A percentile compares a stretch with the other conserved stretches of the same genome.
Evolutionary conservation across 1,284 basidiomycete species (phyloP).

Genomic region (Pseudozyma sp.): DNA sequence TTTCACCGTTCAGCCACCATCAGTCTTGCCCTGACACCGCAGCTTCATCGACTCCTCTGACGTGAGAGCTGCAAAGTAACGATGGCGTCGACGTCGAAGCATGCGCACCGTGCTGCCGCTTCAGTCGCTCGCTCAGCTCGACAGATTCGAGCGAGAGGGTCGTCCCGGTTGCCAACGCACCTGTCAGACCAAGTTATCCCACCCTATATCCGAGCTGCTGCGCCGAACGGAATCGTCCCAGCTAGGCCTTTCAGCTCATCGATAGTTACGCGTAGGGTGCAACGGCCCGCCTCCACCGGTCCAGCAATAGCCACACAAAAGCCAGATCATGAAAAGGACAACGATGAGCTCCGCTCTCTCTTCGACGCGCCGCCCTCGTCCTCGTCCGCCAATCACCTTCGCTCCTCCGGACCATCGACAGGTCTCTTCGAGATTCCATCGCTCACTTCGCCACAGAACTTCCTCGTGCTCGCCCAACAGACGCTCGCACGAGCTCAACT

Average conservation of each 20-base stretch:
- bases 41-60: no score
- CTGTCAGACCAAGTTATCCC: background rate
- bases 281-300: constrained; percentile 12
- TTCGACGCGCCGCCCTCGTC: constrained; percentile 55
- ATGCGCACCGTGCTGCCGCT: constrained; percentile 17
- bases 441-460: constrained; percentile 53
- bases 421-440: constrained; percentile 62
- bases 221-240: background rate
- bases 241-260: constrained; percentile 13
- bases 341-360: constrained; percentile 41
- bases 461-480: constrained; percentile 57
- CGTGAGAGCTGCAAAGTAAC: background rate
- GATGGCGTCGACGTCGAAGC: constrained; percentile 21
- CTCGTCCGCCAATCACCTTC: constrained; percentile 24
- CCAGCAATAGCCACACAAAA: background rate
- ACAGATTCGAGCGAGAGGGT: constrained; percentile 4
- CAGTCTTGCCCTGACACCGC: background rate
- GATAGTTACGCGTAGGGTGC: constrained; percentile 10
- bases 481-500: constrained; percentile 64
- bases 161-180: constrained; percentile 5
- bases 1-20: background rate
- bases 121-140: constrained; percentile 21
- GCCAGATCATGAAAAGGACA: constrained; percentile 50
- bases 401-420: constrained; percentile 30
- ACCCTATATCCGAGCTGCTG: no score